Conservation (phyloP, 805 yeast genomes). For the Scheffersomyces spartinae region DNA sequence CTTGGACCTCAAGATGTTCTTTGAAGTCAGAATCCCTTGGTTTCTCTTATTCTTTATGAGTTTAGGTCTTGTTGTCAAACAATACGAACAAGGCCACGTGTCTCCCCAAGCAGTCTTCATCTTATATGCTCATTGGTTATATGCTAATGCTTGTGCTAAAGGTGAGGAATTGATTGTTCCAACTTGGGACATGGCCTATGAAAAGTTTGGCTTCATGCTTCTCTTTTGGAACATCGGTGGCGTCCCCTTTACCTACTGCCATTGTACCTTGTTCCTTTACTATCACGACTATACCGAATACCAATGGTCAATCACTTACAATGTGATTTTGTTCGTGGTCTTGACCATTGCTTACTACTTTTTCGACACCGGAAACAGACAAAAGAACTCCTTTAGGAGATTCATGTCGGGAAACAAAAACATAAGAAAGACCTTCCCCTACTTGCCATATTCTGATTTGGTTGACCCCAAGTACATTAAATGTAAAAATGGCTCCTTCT, state of each 20-base stretch:
- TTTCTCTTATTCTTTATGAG: constrained; percentile 73
- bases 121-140: constrained; percentile 80
- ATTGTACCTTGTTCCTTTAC: constrained; percentile 73
- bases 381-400: constrained; percentile 87
- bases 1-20: constrained; percentile 87
- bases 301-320: constrained; percentile 55
- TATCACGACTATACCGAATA: constrained; percentile 81
- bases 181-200: constrained; percentile 99
- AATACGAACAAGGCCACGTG: constrained; percentile 68
- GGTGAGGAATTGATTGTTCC: constrained; percentile 97
- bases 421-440: constrained; percentile 86
- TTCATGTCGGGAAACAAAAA: constrained; percentile 66
- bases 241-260: constrained; percentile 96
- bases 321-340: constrained; percentile 40
- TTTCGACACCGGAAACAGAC: constrained; percentile 92
- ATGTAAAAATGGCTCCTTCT: constrained; percentile 74
- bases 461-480: constrained; percentile 76
- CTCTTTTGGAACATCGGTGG: constrained; percentile 99
- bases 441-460: constrained; percentile 73
- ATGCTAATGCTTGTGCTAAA: constrained; percentile 94
- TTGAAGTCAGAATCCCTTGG: constrained; percentile 97
- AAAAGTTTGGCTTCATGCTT: constrained; percentile 98
- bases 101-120: constrained; percentile 66
- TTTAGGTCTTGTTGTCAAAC: constrained; percentile 64
- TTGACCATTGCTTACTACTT: constrained; percentile 72